Evolutionary conservation across 495 filamentous ascomycete species (phyloP), one percentile per base, ranked within the genome.

Genomic region (Echria macrotheca): DNA sequence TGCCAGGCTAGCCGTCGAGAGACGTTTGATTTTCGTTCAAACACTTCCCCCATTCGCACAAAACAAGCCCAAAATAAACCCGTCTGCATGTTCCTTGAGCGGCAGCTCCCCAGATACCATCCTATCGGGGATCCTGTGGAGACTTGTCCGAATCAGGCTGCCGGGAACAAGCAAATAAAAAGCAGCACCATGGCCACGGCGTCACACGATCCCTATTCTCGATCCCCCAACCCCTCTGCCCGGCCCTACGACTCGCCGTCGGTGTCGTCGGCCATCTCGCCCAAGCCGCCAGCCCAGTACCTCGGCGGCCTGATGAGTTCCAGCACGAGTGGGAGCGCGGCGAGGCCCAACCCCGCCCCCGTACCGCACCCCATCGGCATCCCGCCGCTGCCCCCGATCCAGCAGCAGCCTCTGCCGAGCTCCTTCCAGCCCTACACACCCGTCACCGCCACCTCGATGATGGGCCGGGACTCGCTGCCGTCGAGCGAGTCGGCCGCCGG

Each of bases 181-280:
- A 49, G 59, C 58, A 59, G 54, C 57, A 72, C 55, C 58, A 80
- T 80, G 77, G 72, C 74, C 55, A 69, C 74, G 46, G 63, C 70
- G 64, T 69, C 74, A 46, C 73, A 77, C 57, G 71, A 74, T 57
- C 66, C 65, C 12, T 75, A 70, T 52, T 67, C 74, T 56, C 75
- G 73, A 57, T 80, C 77, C 21, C 77, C 77, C 48, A 74, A 72
- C 56, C 69, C 67, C 40, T 76, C 74, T 25, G 69, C 68, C 22
- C 64, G 71, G 53, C 76, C 75, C 32, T 79, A 77, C 68, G 73
- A 76, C 56, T 75, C 76, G 46, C 74, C 75, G 23, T 72, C 75
- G 31, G 74, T 75, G 51, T 74, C 77, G 39, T 77, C 78, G 42
- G 69, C 76, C 44, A 72, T 76, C 28, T 81, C 78, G 15, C 73